Base-by-base conservation (phyloP, 176 grass and related monocot genomes). In the Carex littledalei region DNA sequence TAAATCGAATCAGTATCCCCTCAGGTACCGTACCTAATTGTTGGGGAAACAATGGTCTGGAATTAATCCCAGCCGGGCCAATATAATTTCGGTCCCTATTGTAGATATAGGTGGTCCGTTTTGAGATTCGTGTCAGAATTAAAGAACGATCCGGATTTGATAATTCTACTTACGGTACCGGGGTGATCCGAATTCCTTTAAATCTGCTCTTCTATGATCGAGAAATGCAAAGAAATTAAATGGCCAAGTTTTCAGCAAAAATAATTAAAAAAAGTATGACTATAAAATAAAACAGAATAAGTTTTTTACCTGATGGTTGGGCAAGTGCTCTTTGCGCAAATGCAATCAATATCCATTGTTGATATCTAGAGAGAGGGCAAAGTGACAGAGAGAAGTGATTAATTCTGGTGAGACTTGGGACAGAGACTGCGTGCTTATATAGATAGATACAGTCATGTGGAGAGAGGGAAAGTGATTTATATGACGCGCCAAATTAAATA, bases 231-330 rank as follows among this genome's bases (percentile, higher is more conserved):
- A 16, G 10, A 22, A 21, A 56, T 56, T 77, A 5, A 56, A 24
- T 52, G 14, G 20, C 20, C 7, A 71, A 11, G 35, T 41, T 71
- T 8, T 71, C 67, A 71, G 67, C 8, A 71, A 71, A 59, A 62
- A 69, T 39, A 69, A 69, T 29, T 26, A n/a, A 76, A 29, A 54
- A 76, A 76, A 22, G 26, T 76, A 20, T 76, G 12, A 45, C 17
- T 43, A 15, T 17, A 55, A 55, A 15, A 32, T 24, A 54, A 77
- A 41, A 78, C 14, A 3, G 29, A 29, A 26, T 21, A 56, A 31
- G 16, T 2, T 78, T 78, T 24, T 78, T 35, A 78, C 74, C 56
- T 78, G 74, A 78, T 57, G 22, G 74, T 26, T 78, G 52, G 56
- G 74, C 24, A 55, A 57, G 74, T 57, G 52, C 74, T 57, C 7